phyloP scores from a whole-genome alignment of 345 rosid genomes.

The Sapria himalayana region DNA sequence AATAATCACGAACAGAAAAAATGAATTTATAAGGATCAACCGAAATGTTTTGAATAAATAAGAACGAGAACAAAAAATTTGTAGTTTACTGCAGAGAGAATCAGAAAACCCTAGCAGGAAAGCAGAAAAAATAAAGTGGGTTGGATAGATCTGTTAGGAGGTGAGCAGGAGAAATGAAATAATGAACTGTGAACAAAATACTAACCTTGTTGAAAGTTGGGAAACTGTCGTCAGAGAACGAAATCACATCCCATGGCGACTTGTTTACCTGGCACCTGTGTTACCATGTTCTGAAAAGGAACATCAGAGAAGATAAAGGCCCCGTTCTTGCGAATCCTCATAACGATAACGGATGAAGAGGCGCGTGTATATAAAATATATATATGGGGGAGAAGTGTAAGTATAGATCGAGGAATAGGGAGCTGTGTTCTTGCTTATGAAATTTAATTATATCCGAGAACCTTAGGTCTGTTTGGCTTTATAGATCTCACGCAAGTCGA shows the following conservation, averaged over 20 bases:
- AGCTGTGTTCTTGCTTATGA: no score
- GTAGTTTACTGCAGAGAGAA: constrained; percentile 26
- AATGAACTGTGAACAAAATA: constrained; percentile 3
- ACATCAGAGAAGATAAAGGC: no score
- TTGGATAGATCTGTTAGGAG: constrained; percentile 16
- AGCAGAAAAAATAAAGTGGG: constrained; percentile 11
- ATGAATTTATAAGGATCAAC: constrained; percentile 9
- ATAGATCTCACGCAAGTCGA: no score
- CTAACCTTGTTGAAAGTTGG: constrained; percentile 18
- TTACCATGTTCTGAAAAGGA: no score
- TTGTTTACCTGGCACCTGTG: constrained; percentile 81
- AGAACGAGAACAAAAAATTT: constrained; percentile 21
- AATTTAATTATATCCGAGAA: no score
- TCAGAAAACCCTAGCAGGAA: constrained; percentile 18
- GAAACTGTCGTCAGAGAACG: constrained; percentile 14
- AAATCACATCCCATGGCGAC: constrained; percentile 94
- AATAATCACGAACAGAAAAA: constrained; percentile 6
- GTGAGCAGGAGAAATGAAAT: constrained; percentile 4
- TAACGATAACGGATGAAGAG: no score
- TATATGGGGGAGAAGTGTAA: no score
- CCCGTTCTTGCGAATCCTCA: no score
- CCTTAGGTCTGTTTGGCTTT: no score
- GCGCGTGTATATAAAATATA: no score
- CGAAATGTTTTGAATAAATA: constrained; percentile 8
- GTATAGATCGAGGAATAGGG: no score